Evolutionary conservation across 2,329 filamentous ascomycete genomes (phyloP).

Genomic region (Epichloe amarillans): DNA sequence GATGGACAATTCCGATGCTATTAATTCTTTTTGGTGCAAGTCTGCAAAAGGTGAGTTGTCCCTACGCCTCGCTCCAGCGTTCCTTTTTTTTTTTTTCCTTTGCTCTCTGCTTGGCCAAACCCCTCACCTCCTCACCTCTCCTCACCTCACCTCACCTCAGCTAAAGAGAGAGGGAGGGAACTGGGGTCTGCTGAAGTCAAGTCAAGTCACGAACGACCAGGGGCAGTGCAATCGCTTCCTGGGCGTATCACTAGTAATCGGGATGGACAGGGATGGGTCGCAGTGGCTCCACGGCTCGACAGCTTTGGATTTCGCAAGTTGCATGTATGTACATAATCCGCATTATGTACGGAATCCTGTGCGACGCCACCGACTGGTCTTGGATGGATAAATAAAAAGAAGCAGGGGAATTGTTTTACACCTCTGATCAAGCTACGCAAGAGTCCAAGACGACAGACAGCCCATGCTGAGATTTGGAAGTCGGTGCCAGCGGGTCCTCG

Average conservation of each 20-base stretch:
- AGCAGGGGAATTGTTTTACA: too few species aligned
- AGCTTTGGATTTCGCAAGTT: not conserved
- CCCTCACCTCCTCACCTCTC: not conserved
- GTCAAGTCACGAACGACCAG: not conserved
- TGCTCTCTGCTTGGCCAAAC: constrained; percentile 2
- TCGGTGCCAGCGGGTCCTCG: too few species aligned
- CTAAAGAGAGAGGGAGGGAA: too few species aligned
- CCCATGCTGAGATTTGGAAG: too few species aligned
- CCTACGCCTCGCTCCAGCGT: constrained; percentile 1
- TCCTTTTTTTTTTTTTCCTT: not conserved
- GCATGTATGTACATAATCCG: too few species aligned
- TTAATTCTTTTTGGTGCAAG: constrained; percentile 1
- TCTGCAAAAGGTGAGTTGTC: constrained; percentile 7
- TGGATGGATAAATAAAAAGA: too few species aligned
- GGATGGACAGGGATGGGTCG: not conserved
- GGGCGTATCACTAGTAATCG: not conserved
- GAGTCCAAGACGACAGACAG: too few species aligned
- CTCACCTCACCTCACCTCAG: too few species aligned
- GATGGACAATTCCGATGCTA: constrained; percentile 4
- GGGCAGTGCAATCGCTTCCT: not conserved
- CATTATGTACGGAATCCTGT: too few species aligned
- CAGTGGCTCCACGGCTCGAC: not conserved
- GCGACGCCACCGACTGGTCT: not conserved
- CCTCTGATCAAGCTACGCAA: too few species aligned
- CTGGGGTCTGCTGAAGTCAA: too few species aligned